A percentile compares a stretch with the other conserved stretches of the same genome.
phyloP scores from a whole-genome alignment of 2,329 filamentous ascomycete genomes.

The Fonsecaea erecta region DNA sequence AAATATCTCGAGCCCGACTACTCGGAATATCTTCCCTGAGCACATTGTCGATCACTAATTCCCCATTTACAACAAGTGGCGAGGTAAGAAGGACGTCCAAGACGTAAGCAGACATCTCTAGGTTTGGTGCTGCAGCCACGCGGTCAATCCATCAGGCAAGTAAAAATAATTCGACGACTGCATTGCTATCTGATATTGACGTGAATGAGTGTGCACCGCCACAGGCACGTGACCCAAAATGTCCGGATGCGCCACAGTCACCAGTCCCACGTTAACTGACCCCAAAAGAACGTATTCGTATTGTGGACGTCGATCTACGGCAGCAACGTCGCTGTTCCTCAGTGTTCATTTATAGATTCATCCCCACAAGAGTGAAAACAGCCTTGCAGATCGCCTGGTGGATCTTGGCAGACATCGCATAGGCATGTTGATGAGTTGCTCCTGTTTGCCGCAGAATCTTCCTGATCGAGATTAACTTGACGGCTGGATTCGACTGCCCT shows the following conservation, averaged over 20 bases:
- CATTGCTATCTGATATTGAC: neutral
- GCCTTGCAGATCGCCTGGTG: conserved; percentile 12
- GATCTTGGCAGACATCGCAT: neutral
- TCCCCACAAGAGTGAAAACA: conserved; percentile 4
- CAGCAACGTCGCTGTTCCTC: neutral
- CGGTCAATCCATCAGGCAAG: neutral
- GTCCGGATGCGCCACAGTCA: neutral
- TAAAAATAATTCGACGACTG: neutral
- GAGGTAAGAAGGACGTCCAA: neutral
- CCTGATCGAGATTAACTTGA: conserved; percentile 7
- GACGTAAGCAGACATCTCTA: neutral
- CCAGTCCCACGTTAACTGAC: no score
- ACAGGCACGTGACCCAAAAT: neutral
- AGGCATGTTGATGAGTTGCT: neutral
- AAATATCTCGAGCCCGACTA: conserved; percentile 9
- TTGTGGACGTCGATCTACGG: neutral
- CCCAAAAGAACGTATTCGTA: conserved; percentile 14
- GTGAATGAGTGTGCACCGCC: neutral
- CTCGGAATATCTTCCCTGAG: neutral
- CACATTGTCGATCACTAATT: neutral
- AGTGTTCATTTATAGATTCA: neutral
- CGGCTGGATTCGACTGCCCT: neutral
- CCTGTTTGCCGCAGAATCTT: conserved; percentile 10
- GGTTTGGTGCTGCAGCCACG: neutral
- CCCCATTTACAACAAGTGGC: neutral